These are phyloP conservation scores for Tetrapyrgos nigripes DNA, from an alignment of 1,284 basidiomycete species.

Conservation along the genomic window DNA sequence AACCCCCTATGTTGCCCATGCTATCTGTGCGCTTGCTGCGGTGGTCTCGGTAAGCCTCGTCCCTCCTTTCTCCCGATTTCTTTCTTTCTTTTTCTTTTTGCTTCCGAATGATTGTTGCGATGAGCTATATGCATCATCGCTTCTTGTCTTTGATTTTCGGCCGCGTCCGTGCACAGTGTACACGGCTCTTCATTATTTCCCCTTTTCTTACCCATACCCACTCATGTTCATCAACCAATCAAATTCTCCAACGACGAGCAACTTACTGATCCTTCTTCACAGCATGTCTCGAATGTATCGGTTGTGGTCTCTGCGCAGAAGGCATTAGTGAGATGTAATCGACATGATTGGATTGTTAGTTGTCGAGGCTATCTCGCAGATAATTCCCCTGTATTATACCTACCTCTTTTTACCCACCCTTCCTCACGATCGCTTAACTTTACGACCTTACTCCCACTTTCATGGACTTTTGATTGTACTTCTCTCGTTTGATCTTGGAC, in stretches of 20 bases:
- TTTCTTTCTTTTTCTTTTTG: neutral
- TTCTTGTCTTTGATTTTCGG: slow-evolving; percentile 17
- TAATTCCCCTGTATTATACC: no score
- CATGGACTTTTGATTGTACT: no score
- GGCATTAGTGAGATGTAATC: slow-evolving; percentile 44
- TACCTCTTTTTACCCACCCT: no score
- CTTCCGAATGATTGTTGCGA: neutral
- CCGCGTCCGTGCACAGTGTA: slow-evolving; percentile 18
- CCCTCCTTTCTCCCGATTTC: neutral
- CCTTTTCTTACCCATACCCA: neutral
- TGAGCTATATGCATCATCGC: neutral
- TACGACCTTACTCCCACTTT: no score
- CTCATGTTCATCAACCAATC: neutral
- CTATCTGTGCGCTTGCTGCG: slow-evolving; percentile 70
- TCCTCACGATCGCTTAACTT: no score
- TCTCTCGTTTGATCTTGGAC: no score
- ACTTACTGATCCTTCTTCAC: slow-evolving; percentile 1
- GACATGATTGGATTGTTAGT: no score
- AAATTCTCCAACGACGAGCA: no score
- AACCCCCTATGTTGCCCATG: slow-evolving; percentile 69
- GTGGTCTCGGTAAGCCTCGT: slow-evolving; percentile 54
- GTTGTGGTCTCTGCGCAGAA: slow-evolving; percentile 60
- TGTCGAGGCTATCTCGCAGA: no score
- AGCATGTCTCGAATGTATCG: slow-evolving; percentile 62
- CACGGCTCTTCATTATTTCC: neutral